These are phyloP conservation scores for Myxozyma nipponensis DNA, from an alignment of 805 yeast species.

Conservation along the genomic window DNA sequence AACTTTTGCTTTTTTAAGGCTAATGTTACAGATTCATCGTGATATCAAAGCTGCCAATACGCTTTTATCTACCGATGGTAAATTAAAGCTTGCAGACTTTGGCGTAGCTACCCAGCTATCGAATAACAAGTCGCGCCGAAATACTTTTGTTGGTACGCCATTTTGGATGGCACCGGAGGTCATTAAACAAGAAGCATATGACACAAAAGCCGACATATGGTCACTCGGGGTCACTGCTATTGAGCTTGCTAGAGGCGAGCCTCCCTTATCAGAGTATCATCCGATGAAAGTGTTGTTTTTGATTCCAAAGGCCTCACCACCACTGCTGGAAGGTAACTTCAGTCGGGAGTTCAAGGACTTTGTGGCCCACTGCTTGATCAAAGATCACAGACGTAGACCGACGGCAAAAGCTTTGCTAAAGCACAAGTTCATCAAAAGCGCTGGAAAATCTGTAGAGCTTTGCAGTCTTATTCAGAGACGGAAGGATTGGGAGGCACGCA, in stretches of 20 bases:
- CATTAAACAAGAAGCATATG: constrained; percentile 74
- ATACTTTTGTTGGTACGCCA: constrained; percentile 47
- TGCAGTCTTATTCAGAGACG: constrained; percentile 44
- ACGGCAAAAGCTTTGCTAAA: constrained; percentile 54
- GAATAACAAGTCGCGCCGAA: constrained; percentile 50
- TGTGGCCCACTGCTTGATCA: constrained; percentile 63
- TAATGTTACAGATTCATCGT: constrained; percentile 60
- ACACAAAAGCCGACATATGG: constrained; percentile 77
- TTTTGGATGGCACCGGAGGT: constrained; percentile 99
- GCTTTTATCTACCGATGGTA: constrained; percentile 62
- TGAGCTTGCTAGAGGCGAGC: constrained; percentile 67
- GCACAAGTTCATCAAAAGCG: constrained; percentile 55
- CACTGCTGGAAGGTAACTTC: constrained; percentile 39
- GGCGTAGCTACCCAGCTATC: constrained; percentile 86
- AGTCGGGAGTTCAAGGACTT: constrained; percentile 63
- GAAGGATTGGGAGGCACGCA: constrained; percentile 42
- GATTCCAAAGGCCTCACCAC: constrained; percentile 50
- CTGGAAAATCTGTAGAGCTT: constrained; percentile 41
- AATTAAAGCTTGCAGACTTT: constrained; percentile 87
- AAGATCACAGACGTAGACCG: constrained; percentile 65
- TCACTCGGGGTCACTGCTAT: constrained; percentile 74
- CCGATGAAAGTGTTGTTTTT: constrained; percentile 54
- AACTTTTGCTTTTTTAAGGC: neutral
- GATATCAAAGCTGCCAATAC: constrained; percentile 94
- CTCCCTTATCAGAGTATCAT: constrained; percentile 57